Evolutionary conservation across 78 protist genomes (phyloP), one percentile per base, ranked within the genome.

Genomic region (Dictyostelium purpureum): DNA sequence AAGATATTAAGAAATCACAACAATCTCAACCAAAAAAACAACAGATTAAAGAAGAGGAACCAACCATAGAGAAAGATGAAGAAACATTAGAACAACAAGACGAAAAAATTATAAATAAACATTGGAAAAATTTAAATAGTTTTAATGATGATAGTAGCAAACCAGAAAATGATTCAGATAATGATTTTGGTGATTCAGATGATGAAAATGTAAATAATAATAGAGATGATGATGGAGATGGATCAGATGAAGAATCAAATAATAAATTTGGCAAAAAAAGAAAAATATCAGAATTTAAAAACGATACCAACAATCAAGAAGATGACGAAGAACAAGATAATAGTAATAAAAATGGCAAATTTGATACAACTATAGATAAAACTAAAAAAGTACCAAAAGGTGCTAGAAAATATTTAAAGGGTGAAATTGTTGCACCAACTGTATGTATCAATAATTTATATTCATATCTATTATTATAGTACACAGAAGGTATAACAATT

Each of bases 351-450:
- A 37, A 63, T 24, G 57, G 35, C 18, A 52, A 49, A 26, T 57
- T 37, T 24, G 77, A 65, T 31, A 63, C 10, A 31, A 24, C n/a
- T 19, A 49, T 49, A 28, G 4, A 6, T 66, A 21, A 66, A 49
- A 24, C 31, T 16, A 57, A 35, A 21, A 82, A 42, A 71, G 59
- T 70, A 69, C 79, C 80, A 82, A 82, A 40, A 28, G 90, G 90
- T 57, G 90, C 90, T 52, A 82, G 79, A 70, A 82, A 70, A 31
- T 70, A 82, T 42, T 11, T 70, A 38, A 82, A 82, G 28, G 79
- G 90, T 43, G 59, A 81, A 65, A 51, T 81, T 16, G 89, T 79
- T 31, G 65, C 77, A 31, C 61, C 88, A 26, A 65, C 74, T 47
- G 83, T 77, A 77, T 21, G 83, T 77, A 2, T 51, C 18, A n/a